Base-by-base conservation (phyloP, 345 rosid genomes). In the Gossypium herbaceum region DNA sequence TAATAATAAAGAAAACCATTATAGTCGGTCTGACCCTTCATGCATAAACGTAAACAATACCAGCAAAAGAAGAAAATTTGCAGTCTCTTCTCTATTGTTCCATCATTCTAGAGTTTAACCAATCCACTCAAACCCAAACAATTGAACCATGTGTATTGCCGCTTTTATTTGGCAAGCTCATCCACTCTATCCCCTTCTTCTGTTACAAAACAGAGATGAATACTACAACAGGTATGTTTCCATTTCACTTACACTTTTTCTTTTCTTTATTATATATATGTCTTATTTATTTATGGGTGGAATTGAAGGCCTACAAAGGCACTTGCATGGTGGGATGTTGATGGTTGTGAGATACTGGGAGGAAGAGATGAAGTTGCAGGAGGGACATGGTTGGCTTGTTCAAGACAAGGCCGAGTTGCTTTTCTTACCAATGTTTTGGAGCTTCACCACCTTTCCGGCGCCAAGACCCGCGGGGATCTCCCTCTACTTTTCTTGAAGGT, bases 371-470 rank as follows among this genome's bases (percentile, higher is more conserved):
- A 72, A 45, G 70, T 85, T 12, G 90, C 88, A 0, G 90, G 90
- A 63, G 94, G 94, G 63, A 90, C 94, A 66, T 90, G 94, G 94
- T 11, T 88, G 76, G 95, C 82, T 39, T 84, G 94, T 73, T 88
- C 94, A n/a, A 83, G 79, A 58, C 69, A 73, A 56, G 94, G 91
- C 41, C 84, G 85, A 65, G 83, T 90, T 39, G 92, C 92, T 61
- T 82, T 90, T 48, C 85, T 90, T 20, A 87, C 91, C 48, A 90
- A 85, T 74, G 92, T 86, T 41, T 80, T 84, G 84, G 94, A 90
- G 87, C 84, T 84, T 68, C 88, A 90, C 24, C 54, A 76, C 10
- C 78, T 78, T 4, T 88, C 83, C 0, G 75, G 84, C 24, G 92
- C 91, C 0, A 87, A 80, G 79, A 85, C 81, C 83, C 85, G 90